These are phyloP conservation scores for Pseudogymnoascus sp. DNA, from an alignment of 2,329 filamentous ascomycete species.

Conservation along the genomic window DNA sequence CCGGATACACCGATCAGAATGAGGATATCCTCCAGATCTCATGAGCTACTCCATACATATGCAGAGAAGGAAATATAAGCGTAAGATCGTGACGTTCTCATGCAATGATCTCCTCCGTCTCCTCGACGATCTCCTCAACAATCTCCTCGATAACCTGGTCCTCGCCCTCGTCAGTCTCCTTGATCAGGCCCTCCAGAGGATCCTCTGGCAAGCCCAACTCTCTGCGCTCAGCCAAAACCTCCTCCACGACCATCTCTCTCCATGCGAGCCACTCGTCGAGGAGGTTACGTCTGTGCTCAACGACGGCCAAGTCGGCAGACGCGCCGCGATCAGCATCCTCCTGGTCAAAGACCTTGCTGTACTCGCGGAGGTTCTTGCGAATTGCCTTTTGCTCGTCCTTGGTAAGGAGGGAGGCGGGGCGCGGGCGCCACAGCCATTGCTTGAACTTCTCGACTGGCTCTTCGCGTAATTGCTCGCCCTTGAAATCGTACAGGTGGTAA, in stretches of 20 bases:
- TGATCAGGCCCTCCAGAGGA: slow-evolving; percentile 51
- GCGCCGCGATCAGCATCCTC: slow-evolving; percentile 90
- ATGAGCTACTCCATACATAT: slow-evolving; percentile 10
- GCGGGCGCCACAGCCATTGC: slow-evolving; percentile 90
- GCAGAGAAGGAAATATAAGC: slow-evolving; percentile 9
- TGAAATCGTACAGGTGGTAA: slow-evolving; percentile 97
- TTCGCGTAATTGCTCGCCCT: slow-evolving; percentile 79
- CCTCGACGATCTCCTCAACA: slow-evolving; percentile 70
- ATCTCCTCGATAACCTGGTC: slow-evolving; percentile 82
- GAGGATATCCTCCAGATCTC: slow-evolving; percentile 6
- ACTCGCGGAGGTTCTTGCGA: slow-evolving; percentile 96
- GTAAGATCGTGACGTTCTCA: slow-evolving; percentile 11
- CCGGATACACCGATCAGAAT: slow-evolving; percentile 7
- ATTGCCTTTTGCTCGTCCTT: slow-evolving; percentile 98
- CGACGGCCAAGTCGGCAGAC: slow-evolving; percentile 86
- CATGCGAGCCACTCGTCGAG: slow-evolving; percentile 86
- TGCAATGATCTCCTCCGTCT: slow-evolving; percentile 67
- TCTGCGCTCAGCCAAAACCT: slow-evolving; percentile 63
- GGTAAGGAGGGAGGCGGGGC: slow-evolving; percentile 79
- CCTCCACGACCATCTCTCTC: slow-evolving; percentile 63
- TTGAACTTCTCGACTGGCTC: slow-evolving; percentile 95
- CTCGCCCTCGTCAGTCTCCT: slow-evolving; percentile 54
- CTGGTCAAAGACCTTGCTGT: slow-evolving; percentile 89
- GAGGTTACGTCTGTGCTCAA: slow-evolving; percentile 73
- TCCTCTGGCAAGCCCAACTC: slow-evolving; percentile 58